Percentiles rank a stretch among this genome's conserved stretches.
phyloP scores from a whole-genome alignment of 2,329 filamentous ascomycete genomes.

The Arthrobotrys megalospora region DNA sequence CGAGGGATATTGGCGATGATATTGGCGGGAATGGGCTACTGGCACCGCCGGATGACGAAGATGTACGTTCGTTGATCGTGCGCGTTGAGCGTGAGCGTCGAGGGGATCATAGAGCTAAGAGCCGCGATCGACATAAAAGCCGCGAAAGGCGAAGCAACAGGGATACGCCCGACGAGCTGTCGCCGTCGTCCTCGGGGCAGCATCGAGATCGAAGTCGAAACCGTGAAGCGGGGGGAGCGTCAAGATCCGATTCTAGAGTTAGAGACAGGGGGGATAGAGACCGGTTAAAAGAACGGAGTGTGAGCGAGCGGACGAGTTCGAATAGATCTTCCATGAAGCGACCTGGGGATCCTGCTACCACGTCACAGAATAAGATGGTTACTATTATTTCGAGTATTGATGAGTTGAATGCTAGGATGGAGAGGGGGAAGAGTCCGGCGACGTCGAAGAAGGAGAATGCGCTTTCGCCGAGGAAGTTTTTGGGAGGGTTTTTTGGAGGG shows the following conservation, averaged over 20 bases:
- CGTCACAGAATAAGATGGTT: conserved; percentile 55
- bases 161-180: conserved; percentile 47
- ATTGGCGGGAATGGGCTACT: conserved; percentile 47
- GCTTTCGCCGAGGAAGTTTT: conserved; percentile 57
- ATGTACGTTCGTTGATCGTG: conserved; percentile 59
- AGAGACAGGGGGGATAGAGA: conserved; percentile 33
- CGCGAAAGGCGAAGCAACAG: conserved; percentile 54
- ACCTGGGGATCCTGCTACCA: conserved; percentile 21
- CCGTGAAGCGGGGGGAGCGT: conserved; percentile 19
- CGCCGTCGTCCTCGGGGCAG: conserved; percentile 34
- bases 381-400: conserved; percentile 56
- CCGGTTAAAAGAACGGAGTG: conserved; percentile 30
- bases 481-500: conserved; percentile 53
- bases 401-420: conserved; percentile 57
- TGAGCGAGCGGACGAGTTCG: conserved; percentile 46
- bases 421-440: conserved; percentile 51
- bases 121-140: conserved; percentile 58
- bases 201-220: conserved; percentile 54
- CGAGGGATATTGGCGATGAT: conserved; percentile 45
- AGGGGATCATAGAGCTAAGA: conserved; percentile 54
- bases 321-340: conserved; percentile 42
- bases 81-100: conserved; percentile 55
- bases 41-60: conserved; percentile 56
- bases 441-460: conserved; percentile 56
- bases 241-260: conserved; percentile 36